These are phyloP conservation scores for Acrasis kona DNA, from an alignment of 78 protist species.

Conservation along the genomic window DNA sequence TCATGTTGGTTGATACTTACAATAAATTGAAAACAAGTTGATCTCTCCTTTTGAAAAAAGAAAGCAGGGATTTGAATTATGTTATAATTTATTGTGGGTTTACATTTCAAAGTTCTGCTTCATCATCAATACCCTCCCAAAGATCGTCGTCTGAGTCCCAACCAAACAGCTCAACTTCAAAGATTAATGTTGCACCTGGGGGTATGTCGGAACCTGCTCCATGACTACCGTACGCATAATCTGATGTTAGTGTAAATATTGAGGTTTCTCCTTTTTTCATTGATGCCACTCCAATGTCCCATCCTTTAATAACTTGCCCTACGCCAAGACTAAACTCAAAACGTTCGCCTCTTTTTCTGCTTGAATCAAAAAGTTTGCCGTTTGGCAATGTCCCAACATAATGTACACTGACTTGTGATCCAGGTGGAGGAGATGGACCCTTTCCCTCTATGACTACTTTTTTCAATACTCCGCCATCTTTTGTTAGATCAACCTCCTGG, in stretches of 20 bases:
- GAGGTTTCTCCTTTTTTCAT: conserved; percentile 19
- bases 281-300: conserved; percentile 22
- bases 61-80: too few relatives aligned
- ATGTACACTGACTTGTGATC: neutral
- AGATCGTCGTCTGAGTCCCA: too few relatives aligned
- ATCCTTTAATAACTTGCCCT: conserved; percentile 48
- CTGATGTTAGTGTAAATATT: conserved; percentile 1
- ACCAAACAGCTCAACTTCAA: conserved; percentile 4
- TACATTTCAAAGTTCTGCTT: too few relatives aligned
- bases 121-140: too few relatives aligned
- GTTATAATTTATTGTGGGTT: too few relatives aligned
- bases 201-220: conserved; percentile 8
- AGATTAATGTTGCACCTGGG: neutral
- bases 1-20: too few relatives aligned
- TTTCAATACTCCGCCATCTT: neutral
- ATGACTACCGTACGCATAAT: conserved; percentile 17
- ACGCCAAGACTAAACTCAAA: conserved; percentile 52
- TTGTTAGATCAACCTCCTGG: too few relatives aligned
- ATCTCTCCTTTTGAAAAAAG: too few relatives aligned
- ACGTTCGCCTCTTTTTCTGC: neutral
- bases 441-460: neutral
- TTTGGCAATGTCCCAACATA: neutral
- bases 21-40: too few relatives aligned
- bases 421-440: neutral
- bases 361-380: conserved; percentile 5